Base-by-base conservation (phyloP, 1,284 basidiomycete species). In the Clitocybe nebularis region DNA sequence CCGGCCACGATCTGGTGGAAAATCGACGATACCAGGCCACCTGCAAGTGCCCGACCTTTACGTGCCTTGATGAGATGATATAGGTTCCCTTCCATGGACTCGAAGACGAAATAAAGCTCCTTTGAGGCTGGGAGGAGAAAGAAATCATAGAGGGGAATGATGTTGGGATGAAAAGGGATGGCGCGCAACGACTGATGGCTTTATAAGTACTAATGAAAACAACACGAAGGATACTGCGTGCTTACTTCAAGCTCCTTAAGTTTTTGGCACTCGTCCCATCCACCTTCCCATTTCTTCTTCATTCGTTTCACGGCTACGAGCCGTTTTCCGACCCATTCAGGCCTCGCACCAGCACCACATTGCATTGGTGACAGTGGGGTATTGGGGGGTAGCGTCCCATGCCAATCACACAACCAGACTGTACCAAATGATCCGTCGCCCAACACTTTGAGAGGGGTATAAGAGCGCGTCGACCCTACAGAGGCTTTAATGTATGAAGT, bases 41-140 rank as follows among this genome's bases (percentile, higher is more conserved):
- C 89, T 11, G 96, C 95, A 41, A 99, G 81, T 5, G 92, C 84
- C 46, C 94, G 82, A 41, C 94, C 93, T 66, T 91, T 93, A 48
- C 96, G 84, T 23, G 94, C 86, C 71, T 96, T 98, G 66, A 97
- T 96, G 67, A 99, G 88, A 67, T 99, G 96, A 67, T 96, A 99
- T 45, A 99, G 81, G 66, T 99, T 99, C 55, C 96, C 96, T 67
- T 99, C 96, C 96, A 99, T 99, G 62, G 93, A 94, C 69, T 99
- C 96, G 65, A 99, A 99, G 39, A 99, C 96, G 61, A 99, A 98
- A 68, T 98, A 97, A 54, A 99, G 89, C 68, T 99, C 93, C 64
- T 89, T 91, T 42, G 91, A 83, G 50, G 83, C 77, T 1, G 94
- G 94, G 36, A 94, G 83, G 54, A 98, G 87, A 70, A 98, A 99